Evolutionary conservation across 108 stramenopile genomes (phyloP).

Genomic region (Conticribra weissflogii): DNA sequence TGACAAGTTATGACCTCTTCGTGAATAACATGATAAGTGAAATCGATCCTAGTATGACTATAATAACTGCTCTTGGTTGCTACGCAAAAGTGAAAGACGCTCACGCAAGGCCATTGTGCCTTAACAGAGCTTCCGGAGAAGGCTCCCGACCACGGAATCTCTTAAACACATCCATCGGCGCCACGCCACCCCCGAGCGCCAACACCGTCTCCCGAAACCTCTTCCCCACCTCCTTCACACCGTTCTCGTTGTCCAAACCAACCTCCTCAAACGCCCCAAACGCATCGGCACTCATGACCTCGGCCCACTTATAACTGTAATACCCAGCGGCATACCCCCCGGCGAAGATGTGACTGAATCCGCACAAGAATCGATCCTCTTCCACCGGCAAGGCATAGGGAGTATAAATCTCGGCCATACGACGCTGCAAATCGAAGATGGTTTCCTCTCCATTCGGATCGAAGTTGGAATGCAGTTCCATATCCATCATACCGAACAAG

Average conservation of each 20-base stretch:
- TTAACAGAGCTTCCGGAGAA: conserved; percentile 91
- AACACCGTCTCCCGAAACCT: conserved; percentile 96
- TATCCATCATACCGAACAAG: conserved; percentile 94
- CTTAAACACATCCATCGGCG: conserved; percentile 93
- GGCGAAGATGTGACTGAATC: conserved; percentile 96
- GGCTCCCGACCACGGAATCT: conserved; percentile 96
- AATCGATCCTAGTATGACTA: no score
- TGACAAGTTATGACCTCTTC: no score
- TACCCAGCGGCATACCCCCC: conserved; percentile 97
- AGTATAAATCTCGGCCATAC: conserved; percentile 87
- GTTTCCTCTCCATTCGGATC: conserved; percentile 75
- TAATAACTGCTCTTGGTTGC: no score
- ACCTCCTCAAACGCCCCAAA: conserved; percentile 99
- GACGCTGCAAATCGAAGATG: conserved; percentile 92
- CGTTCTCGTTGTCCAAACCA: conserved; percentile 95
- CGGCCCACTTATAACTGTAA: conserved; percentile 98
- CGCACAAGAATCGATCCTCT: conserved; percentile 97
- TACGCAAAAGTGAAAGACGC: no score
- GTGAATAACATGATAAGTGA: no score
- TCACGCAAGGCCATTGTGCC: conserved; percentile 95
- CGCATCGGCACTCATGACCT: conserved; percentile 98
- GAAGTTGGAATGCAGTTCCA: conserved; percentile 92
- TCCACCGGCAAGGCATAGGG: conserved; percentile 85
- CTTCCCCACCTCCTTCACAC: conserved; percentile 75
- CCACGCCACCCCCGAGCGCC: conserved; percentile 87